Conservation (phyloP, 169 alveolate genomes). For the Cyclospora cayetanensis region DNA sequence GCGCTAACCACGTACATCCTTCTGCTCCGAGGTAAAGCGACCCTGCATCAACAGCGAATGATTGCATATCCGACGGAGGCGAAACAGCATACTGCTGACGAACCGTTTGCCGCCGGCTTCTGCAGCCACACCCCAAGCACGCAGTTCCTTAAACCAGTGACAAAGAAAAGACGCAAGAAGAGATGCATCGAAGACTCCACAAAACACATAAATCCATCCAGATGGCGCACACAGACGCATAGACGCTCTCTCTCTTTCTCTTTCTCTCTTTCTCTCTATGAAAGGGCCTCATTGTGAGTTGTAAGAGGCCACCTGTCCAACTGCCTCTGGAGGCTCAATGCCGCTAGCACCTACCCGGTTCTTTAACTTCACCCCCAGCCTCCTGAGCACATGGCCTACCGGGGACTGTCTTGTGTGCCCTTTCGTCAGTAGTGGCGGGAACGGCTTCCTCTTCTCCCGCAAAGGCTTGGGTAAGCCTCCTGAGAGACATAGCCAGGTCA, state of each 20-base stretch:
- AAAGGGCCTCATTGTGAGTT: no score
- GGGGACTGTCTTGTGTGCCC: conserved; percentile 2
- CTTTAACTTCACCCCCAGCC: background rate
- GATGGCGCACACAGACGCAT: background rate
- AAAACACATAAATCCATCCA: background rate
- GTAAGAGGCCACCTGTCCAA: no score
- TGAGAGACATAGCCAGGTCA: background rate
- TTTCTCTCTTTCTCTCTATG: no score
- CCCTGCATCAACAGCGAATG: conserved; percentile 90
- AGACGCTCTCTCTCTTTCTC: no score
- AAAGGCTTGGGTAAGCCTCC: background rate
- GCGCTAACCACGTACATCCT: conserved; percentile 33
- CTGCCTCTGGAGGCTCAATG: no score
- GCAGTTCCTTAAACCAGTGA: background rate
- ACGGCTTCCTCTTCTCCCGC: background rate
- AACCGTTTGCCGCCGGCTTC: conserved; percentile 75
- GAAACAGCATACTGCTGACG: conserved; percentile 85
- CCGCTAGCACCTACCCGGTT: background rate
- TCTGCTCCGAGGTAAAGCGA: conserved; percentile 79
- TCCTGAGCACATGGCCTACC: background rate
- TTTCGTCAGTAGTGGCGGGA: background rate
- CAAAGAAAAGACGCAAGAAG: background rate
- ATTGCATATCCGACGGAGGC: conserved; percentile 91
- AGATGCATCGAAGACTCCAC: background rate
- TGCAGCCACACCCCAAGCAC: background rate